These are phyloP conservation scores for Venturia carpophila DNA, from an alignment of 2,329 filamentous ascomycete genomes.

Conservation along the genomic window DNA sequence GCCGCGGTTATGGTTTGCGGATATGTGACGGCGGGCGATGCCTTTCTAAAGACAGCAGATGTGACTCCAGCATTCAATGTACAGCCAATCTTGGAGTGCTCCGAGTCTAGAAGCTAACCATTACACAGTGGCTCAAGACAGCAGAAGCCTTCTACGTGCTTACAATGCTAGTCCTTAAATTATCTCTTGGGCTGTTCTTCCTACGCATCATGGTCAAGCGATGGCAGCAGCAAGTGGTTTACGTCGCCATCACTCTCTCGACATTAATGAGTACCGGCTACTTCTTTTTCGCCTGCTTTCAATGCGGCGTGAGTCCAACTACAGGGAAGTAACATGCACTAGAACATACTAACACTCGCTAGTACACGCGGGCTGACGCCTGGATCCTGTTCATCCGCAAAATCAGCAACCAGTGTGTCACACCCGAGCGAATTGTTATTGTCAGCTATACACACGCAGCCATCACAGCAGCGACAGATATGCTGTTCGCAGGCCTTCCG, in stretches of 20 bases:
- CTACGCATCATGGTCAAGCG: slow-evolving; percentile 35
- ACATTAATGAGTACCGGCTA: slow-evolving; percentile 29
- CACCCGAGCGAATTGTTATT: neutral
- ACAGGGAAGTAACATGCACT: neutral
- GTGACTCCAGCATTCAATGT: slow-evolving; percentile 28
- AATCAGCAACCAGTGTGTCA: slow-evolving; percentile 16
- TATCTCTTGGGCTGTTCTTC: slow-evolving; percentile 40
- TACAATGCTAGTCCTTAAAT: slow-evolving; percentile 37
- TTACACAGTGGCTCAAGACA: slow-evolving; percentile 28
- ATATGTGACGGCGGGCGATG: slow-evolving; percentile 18
- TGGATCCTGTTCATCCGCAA: slow-evolving; percentile 9
- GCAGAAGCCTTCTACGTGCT: slow-evolving; percentile 34
- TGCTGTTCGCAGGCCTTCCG: slow-evolving; percentile 33
- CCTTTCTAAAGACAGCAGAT: slow-evolving; percentile 22
- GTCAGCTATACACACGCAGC: slow-evolving; percentile 22
- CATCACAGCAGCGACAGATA: slow-evolving; percentile 33
- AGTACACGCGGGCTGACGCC: neutral
- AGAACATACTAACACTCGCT: neutral
- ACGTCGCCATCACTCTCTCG: slow-evolving; percentile 24
- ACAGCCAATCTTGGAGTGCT: neutral
- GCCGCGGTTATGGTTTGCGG: slow-evolving; percentile 23
- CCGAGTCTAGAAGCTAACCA: neutral
- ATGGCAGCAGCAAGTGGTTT: slow-evolving; percentile 32
- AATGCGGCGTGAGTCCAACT: slow-evolving; percentile 25
- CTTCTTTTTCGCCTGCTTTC: slow-evolving; percentile 27